phyloP scores from a whole-genome alignment of 768 basidiomycete genomes.

The Panellus pusillus region DNA sequence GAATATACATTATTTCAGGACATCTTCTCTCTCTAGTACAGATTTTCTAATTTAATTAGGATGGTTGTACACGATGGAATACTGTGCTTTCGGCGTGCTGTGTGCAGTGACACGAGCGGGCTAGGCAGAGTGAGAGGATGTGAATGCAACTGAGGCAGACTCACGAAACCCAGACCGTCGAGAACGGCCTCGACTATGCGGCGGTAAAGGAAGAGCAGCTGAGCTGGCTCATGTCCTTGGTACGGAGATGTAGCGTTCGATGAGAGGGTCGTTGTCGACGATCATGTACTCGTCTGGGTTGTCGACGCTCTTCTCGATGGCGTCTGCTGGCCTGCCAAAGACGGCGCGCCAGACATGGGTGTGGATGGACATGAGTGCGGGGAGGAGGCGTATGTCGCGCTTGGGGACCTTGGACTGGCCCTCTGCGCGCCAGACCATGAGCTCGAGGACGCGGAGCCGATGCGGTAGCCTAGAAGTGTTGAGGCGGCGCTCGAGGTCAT shows the following conservation, averaged over 20 bases:
- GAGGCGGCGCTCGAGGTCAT: slow-evolving; percentile 90
- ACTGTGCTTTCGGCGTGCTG: slow-evolving; percentile 79
- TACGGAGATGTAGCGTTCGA: slow-evolving; percentile 91
- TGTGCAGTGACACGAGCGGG: slow-evolving; percentile 97
- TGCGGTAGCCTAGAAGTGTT: slow-evolving; percentile 92
- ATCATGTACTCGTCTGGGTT: slow-evolving; percentile 99
- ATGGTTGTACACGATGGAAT: slow-evolving; percentile 91
- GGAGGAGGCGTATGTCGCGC: slow-evolving; percentile 87
- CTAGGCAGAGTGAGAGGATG: slow-evolving; percentile 41
- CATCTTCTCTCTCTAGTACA: slow-evolving; percentile 91
- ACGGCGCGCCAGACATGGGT: slow-evolving; percentile 94
- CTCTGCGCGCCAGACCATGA: slow-evolving; percentile 80
- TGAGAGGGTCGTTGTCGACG: slow-evolving; percentile 91
- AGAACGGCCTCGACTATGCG: slow-evolving; percentile 94
- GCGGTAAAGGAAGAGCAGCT: slow-evolving; percentile 98
- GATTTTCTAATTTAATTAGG: slow-evolving; percentile 92
- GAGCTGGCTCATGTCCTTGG: slow-evolving; percentile 92
- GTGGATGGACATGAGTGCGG: slow-evolving; percentile 91
- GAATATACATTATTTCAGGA: slow-evolving; percentile 58
- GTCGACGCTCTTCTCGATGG: slow-evolving; percentile 93
- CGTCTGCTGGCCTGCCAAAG: slow-evolving; percentile 92
- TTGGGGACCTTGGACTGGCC: slow-evolving; percentile 85
- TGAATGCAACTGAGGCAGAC: slow-evolving; percentile 32
- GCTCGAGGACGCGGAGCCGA: slow-evolving; percentile 87
- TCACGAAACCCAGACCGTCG: slow-evolving; percentile 90